phyloP scores from a whole-genome alignment of 1,284 basidiomycete species.

The Filobasidium uniguttulatum region DNA sequence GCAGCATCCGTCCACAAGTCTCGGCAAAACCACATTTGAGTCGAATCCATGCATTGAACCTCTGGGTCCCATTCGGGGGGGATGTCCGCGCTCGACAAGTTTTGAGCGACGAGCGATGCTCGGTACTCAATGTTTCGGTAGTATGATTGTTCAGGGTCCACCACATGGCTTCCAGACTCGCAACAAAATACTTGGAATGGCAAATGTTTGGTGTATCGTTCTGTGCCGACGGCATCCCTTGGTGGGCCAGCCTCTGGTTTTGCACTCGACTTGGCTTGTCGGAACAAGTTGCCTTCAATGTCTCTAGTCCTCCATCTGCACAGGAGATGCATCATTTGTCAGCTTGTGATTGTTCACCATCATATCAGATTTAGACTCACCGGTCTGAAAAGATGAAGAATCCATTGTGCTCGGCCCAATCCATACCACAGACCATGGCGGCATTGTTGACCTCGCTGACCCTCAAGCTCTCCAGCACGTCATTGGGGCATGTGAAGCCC shows the following conservation, averaged over 20 bases:
- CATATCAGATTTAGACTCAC: conserved; percentile 43
- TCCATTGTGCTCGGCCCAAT: conserved; percentile 92
- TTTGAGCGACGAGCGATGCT: conserved; percentile 61
- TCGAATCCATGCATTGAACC: conserved; percentile 77
- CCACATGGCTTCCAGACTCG: conserved; percentile 85
- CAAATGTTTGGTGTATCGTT: conserved; percentile 73
- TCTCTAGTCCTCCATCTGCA: conserved; percentile 82
- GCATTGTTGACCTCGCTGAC: conserved; percentile 77
- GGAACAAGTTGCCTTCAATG: conserved; percentile 88
- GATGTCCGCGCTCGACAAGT: conserved; percentile 51
- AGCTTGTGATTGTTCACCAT: neutral
- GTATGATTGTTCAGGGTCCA: conserved; percentile 84
- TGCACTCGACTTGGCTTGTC: conserved; percentile 81
- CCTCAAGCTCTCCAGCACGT: conserved; percentile 83
- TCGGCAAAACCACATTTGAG: conserved; percentile 88
- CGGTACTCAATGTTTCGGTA: conserved; percentile 75
- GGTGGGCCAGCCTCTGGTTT: conserved; percentile 81
- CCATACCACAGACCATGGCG: conserved; percentile 95
- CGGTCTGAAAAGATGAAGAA: conserved; percentile 94
- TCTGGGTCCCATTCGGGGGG: conserved; percentile 52
- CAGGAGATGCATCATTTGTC: neutral
- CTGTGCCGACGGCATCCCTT: conserved; percentile 60
- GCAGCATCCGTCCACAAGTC: conserved; percentile 82
- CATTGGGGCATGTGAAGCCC: conserved; percentile 91
- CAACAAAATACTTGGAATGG: conserved; percentile 97